Evolutionary conservation across 805 yeast species (phyloP).

Genomic region (Metschnikowia picachoensis): DNA sequence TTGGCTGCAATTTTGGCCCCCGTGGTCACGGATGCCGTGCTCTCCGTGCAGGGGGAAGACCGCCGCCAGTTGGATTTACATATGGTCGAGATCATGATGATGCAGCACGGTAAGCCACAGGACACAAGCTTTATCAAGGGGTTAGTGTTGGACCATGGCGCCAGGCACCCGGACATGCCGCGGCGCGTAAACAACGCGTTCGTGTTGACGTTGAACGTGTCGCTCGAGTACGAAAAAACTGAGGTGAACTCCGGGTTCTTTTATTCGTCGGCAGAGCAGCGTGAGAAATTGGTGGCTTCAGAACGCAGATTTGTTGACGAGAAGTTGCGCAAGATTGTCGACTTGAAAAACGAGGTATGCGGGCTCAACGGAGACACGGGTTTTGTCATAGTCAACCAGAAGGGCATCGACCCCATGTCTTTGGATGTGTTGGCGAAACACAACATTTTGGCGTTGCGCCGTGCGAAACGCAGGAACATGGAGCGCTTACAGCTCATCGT

Average conservation of each 20-base stretch:
- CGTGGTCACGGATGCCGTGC: slow-evolving; percentile 93
- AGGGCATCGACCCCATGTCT: slow-evolving; percentile 98
- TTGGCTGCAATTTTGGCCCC: slow-evolving; percentile 82
- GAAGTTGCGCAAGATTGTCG: slow-evolving; percentile 85
- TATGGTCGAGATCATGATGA: slow-evolving; percentile 97
- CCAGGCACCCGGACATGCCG: slow-evolving; percentile 99
- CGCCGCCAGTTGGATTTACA: slow-evolving; percentile 73
- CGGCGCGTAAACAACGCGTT: slow-evolving; percentile 76
- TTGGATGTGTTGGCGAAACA: slow-evolving; percentile 90
- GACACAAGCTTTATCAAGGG: slow-evolving; percentile 85
- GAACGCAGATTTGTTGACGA: slow-evolving; percentile 95
- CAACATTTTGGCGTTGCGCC: slow-evolving; percentile 87
- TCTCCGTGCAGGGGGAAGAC: slow-evolving; percentile 56
- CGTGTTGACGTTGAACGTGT: slow-evolving; percentile 85
- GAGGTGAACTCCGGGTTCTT: slow-evolving; percentile 96
- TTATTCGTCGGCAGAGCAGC: slow-evolving; percentile 92
- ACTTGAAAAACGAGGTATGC: slow-evolving; percentile 88
- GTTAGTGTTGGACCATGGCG: slow-evolving; percentile 95
- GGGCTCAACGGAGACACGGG: slow-evolving; percentile 67
- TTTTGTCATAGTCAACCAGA: slow-evolving; percentile 94
- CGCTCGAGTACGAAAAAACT: slow-evolving; percentile 94
- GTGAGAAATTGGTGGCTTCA: slow-evolving; percentile 88
- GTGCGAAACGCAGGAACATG: slow-evolving; percentile 99
- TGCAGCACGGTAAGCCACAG: slow-evolving; percentile 87
- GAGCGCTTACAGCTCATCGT: slow-evolving; percentile 94